Conservation (phyloP, 164 flowering plant genomes). For the Magnolia sinica region DNA sequence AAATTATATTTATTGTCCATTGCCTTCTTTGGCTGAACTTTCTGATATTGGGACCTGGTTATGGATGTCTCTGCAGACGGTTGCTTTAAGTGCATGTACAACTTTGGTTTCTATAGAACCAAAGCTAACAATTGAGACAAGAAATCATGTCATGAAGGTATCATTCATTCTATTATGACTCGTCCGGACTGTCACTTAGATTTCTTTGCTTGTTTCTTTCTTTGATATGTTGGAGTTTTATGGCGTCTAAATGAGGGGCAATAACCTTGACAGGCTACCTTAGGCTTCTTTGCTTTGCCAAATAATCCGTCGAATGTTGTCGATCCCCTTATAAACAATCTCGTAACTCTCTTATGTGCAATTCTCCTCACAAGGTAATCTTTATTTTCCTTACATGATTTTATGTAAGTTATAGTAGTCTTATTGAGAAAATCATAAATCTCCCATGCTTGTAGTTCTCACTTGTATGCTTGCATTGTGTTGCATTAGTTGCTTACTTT, state of each 20-base stretch:
- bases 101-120: constrained; percentile 97
- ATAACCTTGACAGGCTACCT: constrained; percentile 66
- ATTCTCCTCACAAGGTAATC: constrained; percentile 86
- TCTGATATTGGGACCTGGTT: not conserved
- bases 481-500: not conserved
- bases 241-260: constrained; percentile 8
- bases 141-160: constrained; percentile 93
- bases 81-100: constrained; percentile 91
- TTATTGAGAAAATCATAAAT: not conserved
- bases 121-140: constrained; percentile 76
- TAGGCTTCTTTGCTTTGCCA: constrained; percentile 92
- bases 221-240: not conserved
- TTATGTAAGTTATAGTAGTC: not conserved
- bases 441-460: not conserved
- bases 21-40: not conserved
- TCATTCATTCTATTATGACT: not conserved
- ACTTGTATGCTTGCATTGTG: not conserved
- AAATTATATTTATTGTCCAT: not conserved
- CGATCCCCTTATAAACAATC: constrained; percentile 79
- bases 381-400: not conserved
- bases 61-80: constrained; percentile 42
- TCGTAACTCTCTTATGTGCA: constrained; percentile 82
- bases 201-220: not conserved
- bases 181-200: not conserved
- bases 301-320: constrained; percentile 77